Evolutionary conservation across 192 early-diverging fungal genomes (phyloP), one percentile per base, ranked within the genome.

Genomic region (Cetraspora pellucida): DNA sequence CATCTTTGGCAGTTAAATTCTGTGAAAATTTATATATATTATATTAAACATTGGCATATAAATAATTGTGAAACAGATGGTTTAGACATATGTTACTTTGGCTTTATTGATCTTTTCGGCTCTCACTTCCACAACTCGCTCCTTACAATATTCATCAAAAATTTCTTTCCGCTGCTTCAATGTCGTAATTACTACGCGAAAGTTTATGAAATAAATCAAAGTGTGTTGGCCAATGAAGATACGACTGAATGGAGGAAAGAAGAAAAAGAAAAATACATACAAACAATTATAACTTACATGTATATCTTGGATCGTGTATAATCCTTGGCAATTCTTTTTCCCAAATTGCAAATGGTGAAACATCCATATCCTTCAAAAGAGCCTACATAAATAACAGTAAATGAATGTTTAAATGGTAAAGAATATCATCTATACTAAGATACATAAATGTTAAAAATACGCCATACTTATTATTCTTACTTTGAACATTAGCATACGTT

Each of bases 91-190:
- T 65, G 21, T 65, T 68, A 83, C 72, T 78, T 81, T 79, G n/a
- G 54, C 52, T 46, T 83, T 81, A 28, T 78, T 84, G 45, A 72
- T 77, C 58, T 80, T 84, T 67, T 87, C 82, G 47, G 85, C 80
- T 70, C 82, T 85, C 44, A 90, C 81, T 73, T 92, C 86, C 6
- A 77, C 81, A 31, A 83, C 88, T 43, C 88, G 81, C 47, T 85
- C 81, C n/a, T 85, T 84, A 82, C 94, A 95, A 72, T 84, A 95
- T 59, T 91, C 82, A 21, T 95, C 93, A 77, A 92, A 95, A 13
- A 90, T 70, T 45, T 79, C 81, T 75, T 91, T 88, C 7, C 88
- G 82, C 27, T 89, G 86, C 77, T 90, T 91, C 72, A 80, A 78
- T 31, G 82, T 72, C 14, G 78, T 78, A 14, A 82, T 80, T 23